Percentiles rank a stretch among this genome's conserved stretches.
Conservation (phyloP, 2,329 filamentous ascomycete species). For the Botrytis tulipae region DNA sequence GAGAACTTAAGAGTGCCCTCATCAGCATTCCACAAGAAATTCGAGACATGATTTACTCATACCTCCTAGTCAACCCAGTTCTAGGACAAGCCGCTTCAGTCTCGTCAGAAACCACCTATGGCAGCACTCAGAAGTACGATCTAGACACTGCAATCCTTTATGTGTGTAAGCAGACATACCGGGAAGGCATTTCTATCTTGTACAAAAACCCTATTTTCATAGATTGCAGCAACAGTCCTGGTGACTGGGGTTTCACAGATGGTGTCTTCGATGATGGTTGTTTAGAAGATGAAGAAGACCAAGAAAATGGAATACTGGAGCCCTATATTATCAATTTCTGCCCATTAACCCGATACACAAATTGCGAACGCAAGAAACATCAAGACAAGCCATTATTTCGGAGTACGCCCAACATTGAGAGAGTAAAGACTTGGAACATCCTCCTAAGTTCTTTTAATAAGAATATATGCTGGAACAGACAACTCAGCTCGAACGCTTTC, state of each 20-base stretch:
- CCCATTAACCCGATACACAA: neutral
- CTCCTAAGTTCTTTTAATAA: neutral
- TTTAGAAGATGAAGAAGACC: neutral
- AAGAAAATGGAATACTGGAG: neutral
- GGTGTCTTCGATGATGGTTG: accelerated
- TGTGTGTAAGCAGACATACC: neutral
- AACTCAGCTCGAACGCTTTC: neutral
- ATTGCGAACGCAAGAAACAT: neutral
- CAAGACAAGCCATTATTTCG: neutral
- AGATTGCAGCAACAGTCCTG: neutral
- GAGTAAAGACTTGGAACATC: neutral
- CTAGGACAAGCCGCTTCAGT: neutral
- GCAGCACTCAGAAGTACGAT: neutral
- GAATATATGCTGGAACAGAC: neutral
- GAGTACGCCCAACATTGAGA: neutral
- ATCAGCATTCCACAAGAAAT: neutral
- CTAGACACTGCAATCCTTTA: neutral
- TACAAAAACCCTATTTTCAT: neutral
- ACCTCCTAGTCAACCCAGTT: neutral
- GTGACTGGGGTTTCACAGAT: neutral
- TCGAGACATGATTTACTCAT: neutral
- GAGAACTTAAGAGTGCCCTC: neutral
- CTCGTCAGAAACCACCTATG: neutral
- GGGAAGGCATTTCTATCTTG: neutral
- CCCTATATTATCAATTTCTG: neutral